Conservation (phyloP, 352 stramenopile genomes). For the Globisporangium emineosum region DNA sequence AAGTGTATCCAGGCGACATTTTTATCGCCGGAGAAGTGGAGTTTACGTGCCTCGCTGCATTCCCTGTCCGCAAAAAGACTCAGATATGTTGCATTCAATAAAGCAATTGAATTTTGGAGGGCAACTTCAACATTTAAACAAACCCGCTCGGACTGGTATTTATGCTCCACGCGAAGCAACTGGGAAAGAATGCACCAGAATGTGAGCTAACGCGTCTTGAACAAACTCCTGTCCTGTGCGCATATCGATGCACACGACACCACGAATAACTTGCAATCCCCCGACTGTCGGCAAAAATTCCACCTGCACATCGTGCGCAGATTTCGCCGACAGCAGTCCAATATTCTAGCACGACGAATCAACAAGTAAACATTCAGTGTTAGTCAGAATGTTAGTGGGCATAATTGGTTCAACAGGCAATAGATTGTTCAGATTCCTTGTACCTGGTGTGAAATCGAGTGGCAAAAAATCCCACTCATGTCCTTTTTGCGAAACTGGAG, state of each 20-base stretch:
- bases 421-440: background rate
- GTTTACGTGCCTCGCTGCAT: slow-evolving; percentile 68
- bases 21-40: slow-evolving; percentile 73
- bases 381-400: background rate
- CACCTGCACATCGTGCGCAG: slow-evolving; percentile 38
- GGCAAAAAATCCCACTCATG: slow-evolving; percentile 71
- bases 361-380: background rate
- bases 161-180: background rate
- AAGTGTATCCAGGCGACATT: slow-evolving; percentile 63
- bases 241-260: slow-evolving; percentile 67
- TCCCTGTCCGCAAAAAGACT: slow-evolving; percentile 54
- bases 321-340: slow-evolving; percentile 46
- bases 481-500: slow-evolving; percentile 74
- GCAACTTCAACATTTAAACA: background rate
- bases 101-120: slow-evolving; percentile 1
- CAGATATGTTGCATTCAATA: slow-evolving; percentile 51
- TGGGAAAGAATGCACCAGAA: slow-evolving; percentile 40
- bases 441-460: slow-evolving; percentile 73
- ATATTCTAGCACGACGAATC: slow-evolving; percentile 44
- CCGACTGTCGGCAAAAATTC: slow-evolving; percentile 66
- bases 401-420: background rate
- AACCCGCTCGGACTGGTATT: background rate
- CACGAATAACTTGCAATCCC: slow-evolving; percentile 61
- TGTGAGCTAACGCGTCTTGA: slow-evolving; percentile 47
- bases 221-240: slow-evolving; percentile 55